phyloP scores from a whole-genome alignment of 208 protist species.

The Acanthamoeba pearcei region DNA sequence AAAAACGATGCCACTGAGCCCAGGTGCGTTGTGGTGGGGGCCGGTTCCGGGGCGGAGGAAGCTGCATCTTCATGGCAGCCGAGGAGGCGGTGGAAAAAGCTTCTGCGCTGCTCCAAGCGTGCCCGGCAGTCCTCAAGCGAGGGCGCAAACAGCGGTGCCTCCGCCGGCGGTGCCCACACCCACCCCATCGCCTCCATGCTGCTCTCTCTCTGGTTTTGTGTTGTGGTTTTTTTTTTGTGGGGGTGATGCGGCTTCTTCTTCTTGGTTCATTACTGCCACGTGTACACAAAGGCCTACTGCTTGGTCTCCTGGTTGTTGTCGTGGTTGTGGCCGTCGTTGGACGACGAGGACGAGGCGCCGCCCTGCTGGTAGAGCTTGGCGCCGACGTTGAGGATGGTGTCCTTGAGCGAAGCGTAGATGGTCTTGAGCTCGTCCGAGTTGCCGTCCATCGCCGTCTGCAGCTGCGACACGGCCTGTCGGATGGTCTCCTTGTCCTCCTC shows the following conservation, averaged over 20 bases:
- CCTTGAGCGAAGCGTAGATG: slow-evolving; percentile 42
- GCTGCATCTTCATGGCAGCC: background rate
- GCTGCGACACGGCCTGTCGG: background rate
- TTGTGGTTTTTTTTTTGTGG: too few species aligned
- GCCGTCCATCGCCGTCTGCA: slow-evolving; percentile 51
- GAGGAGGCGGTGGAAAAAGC: slow-evolving; percentile 9
- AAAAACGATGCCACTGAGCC: background rate
- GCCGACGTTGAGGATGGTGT: slow-evolving; percentile 63
- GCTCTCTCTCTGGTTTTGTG: too few species aligned
- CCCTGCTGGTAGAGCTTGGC: slow-evolving; percentile 70
- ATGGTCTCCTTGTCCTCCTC: slow-evolving; percentile 68
- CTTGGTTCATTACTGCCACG: too few species aligned
- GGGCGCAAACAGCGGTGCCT: background rate
- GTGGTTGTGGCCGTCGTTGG: background rate
- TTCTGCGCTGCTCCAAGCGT: background rate
- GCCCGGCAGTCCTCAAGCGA: background rate
- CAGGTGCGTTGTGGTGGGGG: background rate
- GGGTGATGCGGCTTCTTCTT: background rate
- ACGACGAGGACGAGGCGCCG: slow-evolving; percentile 6
- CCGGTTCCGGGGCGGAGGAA: background rate
- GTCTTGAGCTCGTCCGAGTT: slow-evolving; percentile 63
- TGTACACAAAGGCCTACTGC: too few species aligned
- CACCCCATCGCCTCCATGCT: slow-evolving; percentile 8
- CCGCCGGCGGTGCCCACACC: background rate
- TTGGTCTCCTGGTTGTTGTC: background rate